These are phyloP conservation scores for Blastobotrys aristatus DNA, from an alignment of 1,139 yeast species.

Conservation along the genomic window DNA sequence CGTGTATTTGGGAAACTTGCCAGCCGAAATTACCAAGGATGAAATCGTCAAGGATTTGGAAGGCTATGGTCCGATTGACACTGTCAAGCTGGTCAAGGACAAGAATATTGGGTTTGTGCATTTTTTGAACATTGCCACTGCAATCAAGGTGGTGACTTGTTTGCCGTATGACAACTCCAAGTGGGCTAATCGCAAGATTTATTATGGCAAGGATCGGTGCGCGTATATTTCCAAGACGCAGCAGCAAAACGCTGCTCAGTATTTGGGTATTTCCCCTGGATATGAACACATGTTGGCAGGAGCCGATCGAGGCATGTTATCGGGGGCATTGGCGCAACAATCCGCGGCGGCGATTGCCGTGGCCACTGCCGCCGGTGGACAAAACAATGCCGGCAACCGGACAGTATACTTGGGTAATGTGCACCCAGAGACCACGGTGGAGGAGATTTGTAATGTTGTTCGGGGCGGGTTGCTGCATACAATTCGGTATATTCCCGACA, in stretches of 20 bases:
- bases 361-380: conserved; percentile 71
- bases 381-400: conserved; percentile 79
- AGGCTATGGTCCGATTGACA: conserved; percentile 77
- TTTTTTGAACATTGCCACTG: conserved; percentile 74
- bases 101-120: conserved; percentile 78
- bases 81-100: conserved; percentile 64
- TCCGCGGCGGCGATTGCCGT: conserved; percentile 73
- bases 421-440: conserved; percentile 78
- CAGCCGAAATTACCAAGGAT: conserved; percentile 52
- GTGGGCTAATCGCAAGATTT: conserved; percentile 61
- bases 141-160: conserved; percentile 72
- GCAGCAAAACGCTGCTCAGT: conserved; percentile 96
- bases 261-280: conserved; percentile 85
- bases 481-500: conserved; percentile 57
- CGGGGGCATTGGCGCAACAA: conserved; percentile 52
- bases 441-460: conserved; percentile 89
- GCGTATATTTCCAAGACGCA: conserved; percentile 83
- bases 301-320: conserved; percentile 62
- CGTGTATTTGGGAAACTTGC: conserved; percentile 75
- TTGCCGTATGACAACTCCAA: conserved; percentile 44
- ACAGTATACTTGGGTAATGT: conserved; percentile 87
- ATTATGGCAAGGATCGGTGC: conserved; percentile 87
- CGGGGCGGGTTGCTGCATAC: conserved; percentile 84
- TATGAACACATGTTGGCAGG: conserved; percentile 78
- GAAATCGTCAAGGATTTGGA: conserved; percentile 58